Evolutionary conservation across 2,329 filamentous ascomycete species (phyloP), one percentile per base, ranked within the genome.

Genomic region (Ophiostoma montium): DNA sequence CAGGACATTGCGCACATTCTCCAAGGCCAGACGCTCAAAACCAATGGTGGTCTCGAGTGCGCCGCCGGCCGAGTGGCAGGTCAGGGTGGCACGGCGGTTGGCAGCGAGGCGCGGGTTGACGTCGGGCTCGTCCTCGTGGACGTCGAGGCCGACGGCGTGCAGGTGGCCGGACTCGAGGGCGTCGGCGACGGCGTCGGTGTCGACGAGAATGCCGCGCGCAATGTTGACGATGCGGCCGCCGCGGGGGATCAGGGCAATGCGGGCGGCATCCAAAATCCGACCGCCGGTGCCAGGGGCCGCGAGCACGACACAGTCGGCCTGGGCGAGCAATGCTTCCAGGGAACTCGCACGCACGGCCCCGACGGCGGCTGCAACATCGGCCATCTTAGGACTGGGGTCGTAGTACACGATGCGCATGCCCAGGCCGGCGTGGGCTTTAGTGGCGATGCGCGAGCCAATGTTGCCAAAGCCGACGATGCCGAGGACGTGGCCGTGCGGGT

Each of bases 401-500:
- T 70, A 65, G 48, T 78, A 78, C n/a, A 65, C 55, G 45, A 82
- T 72, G 21, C 67, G 64, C 76, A 82, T 80, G 7, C 70, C 72
- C 38, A 80, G 72, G 1, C 69, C 71, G 0, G 60, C 54, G 23
- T 64, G 61, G 0, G 71, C 74, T 56, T 82, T 82, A 38, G 70
- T 60, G 1, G 78, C 77, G 16, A 81, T 71, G 3, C 57, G 62
- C 38, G 65, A 68, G 0, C 72, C 71, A 45, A 75, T 75, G 35
- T 75, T 71, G 0, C 78, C 78, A 0, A 82, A 63, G 0, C 78
- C 78, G 15, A 82, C 68, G 27, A 82, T 69, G 1, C 77, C 78
- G 0, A 82, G 65, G 0, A 62, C 64, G 46, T 72, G 69, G 3
- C 69, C 68, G 8, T 67, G 65, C 0, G 77, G 77, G 55, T 82